Percentiles rank a stretch among this genome's conserved stretches.
These are phyloP conservation scores for Plasmodium vivax DNA, from an alignment of 169 alveolate genomes.

Conservation along the genomic window DNA sequence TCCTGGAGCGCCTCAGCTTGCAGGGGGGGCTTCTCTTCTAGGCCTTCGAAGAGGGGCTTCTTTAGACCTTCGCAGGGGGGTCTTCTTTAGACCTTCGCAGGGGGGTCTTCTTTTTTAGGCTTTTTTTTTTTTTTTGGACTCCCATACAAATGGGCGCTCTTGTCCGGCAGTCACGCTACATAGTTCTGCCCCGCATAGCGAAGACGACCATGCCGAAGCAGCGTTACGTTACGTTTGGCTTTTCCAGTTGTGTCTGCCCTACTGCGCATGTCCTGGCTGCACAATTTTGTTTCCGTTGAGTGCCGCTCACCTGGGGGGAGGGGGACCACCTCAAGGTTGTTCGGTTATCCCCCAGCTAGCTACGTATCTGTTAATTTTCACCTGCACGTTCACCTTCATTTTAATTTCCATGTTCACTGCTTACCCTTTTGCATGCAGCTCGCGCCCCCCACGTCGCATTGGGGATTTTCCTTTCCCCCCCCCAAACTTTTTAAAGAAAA, in stretches of 20 bases:
- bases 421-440: background rate
- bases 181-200: background rate
- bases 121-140: background rate
- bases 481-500: background rate
- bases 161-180: background rate
- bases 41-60: background rate
- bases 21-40: constrained; percentile 59
- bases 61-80: too few species aligned
- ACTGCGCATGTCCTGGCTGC: background rate
- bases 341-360: background rate
- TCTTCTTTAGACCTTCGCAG: background rate
- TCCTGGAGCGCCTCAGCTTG: constrained; percentile 40
- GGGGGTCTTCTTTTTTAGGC: background rate
- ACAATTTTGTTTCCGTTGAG: background rate
- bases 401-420: background rate
- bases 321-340: background rate
- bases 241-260: background rate
- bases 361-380: too few species aligned
- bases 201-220: background rate
- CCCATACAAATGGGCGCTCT: background rate
- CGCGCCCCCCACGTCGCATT: background rate
- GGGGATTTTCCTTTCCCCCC: background rate
- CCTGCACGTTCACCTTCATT: too few species aligned
- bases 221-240: background rate
- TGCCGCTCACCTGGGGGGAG: background rate